Evolutionary conservation across 768 basidiomycete species (phyloP).

Genomic region (Termitomyces sp.): DNA sequence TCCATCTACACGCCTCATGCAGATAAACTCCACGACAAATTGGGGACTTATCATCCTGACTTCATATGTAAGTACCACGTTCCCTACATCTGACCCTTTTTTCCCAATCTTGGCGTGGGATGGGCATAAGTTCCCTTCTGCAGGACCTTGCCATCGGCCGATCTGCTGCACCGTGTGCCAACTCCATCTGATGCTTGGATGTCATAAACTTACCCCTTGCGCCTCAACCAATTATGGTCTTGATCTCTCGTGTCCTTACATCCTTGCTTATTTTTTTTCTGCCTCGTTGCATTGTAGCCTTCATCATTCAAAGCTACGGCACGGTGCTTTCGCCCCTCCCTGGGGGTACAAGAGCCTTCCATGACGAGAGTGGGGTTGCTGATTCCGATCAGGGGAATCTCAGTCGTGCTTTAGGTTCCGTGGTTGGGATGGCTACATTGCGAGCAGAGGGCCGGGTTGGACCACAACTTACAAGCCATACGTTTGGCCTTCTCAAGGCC

Average conservation of each 20-base stretch:
- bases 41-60: slow-evolving; percentile 87
- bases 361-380: slow-evolving; percentile 30
- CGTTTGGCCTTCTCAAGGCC: slow-evolving; percentile 87
- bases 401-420: slow-evolving; percentile 77
- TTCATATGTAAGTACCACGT: slow-evolving; percentile 73
- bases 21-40: slow-evolving; percentile 83
- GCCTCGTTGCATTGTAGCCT: slow-evolving; percentile 42
- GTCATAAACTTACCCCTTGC: slow-evolving; percentile 1
- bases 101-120: slow-evolving; percentile 26
- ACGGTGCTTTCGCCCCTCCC: slow-evolving; percentile 72
- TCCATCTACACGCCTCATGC: slow-evolving; percentile 87
- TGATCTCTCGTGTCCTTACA: slow-evolving; percentile 15
- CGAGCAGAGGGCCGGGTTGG: slow-evolving; percentile 82
- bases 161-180: slow-evolving; percentile 18
- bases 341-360: slow-evolving; percentile 40
- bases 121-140: background rate
- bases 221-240: slow-evolving; percentile 7
- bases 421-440: slow-evolving; percentile 80
- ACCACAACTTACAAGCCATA: slow-evolving; percentile 84
- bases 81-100: slow-evolving; percentile 22
- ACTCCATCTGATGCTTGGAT: slow-evolving; percentile 24
- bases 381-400: slow-evolving; percentile 76
- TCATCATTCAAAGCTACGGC: slow-evolving; percentile 86
- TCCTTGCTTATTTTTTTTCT: slow-evolving; percentile 2
- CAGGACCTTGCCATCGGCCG: slow-evolving; percentile 19